A percentile compares a stretch with the other conserved stretches of the same genome.
Evolutionary conservation across 2,329 filamentous ascomycete species (phyloP).

Genomic region (Sporothrix curviconia): DNA sequence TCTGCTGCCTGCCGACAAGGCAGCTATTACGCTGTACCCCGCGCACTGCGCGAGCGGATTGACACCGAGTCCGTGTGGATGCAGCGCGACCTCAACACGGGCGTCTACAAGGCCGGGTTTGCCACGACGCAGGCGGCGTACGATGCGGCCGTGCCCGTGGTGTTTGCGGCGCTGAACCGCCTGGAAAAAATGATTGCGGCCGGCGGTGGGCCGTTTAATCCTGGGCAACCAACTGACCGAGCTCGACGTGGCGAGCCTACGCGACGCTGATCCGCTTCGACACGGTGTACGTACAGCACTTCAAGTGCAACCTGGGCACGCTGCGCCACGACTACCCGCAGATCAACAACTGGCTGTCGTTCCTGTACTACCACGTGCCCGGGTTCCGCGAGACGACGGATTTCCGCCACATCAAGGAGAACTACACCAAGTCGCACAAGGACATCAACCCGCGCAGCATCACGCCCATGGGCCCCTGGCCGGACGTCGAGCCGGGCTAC

Average conservation of each 20-base stretch:
- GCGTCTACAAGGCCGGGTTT: conserved; percentile 58
- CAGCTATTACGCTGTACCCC: conserved; percentile 47
- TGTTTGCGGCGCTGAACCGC: conserved; percentile 55
- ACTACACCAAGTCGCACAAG: conserved; percentile 50
- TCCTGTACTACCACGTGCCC: conserved; percentile 49
- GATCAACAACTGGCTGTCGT: conserved; percentile 54
- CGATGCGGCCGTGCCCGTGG: conserved; percentile 44
- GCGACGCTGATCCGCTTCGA: conserved; percentile 55
- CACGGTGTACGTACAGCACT: conserved; percentile 57
- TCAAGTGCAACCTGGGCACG: conserved; percentile 58
- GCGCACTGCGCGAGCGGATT: conserved; percentile 39
- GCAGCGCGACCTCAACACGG: conserved; percentile 48
- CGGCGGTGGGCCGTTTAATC: conserved; percentile 44
- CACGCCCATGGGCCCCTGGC: conserved; percentile 56
- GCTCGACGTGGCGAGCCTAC: conserved; percentile 51
- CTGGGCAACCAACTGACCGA: conserved; percentile 51
- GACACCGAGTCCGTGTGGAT: conserved; percentile 49
- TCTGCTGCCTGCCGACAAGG: conserved; percentile 35
- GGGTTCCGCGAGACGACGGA: conserved; percentile 54
- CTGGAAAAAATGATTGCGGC: conserved; percentile 41
- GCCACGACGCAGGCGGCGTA: conserved; percentile 49
- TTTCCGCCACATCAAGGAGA: conserved; percentile 64
- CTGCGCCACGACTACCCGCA: conserved; percentile 55
- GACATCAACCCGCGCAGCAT: conserved; percentile 56
- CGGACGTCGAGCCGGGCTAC: conserved; percentile 47